Evolutionary conservation across 352 stramenopile genomes (phyloP).

Genomic region (Pythium biforme): DNA sequence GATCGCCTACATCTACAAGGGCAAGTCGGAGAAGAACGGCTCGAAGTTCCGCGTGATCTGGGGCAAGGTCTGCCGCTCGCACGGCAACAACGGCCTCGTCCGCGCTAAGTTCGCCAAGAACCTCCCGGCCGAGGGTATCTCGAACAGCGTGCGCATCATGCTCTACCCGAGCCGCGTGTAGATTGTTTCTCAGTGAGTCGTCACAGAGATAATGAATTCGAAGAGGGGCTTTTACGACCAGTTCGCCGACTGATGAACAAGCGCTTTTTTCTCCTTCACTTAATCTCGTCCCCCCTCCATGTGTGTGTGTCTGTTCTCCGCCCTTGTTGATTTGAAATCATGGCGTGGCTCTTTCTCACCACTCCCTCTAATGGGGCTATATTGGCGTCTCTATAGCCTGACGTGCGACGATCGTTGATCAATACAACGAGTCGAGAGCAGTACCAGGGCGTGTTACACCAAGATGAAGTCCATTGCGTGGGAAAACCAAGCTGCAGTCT

Average conservation of each 20-base stretch:
- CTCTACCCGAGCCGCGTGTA: constrained; percentile 99
- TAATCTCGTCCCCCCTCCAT: not conserved
- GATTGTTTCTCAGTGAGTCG: constrained; percentile 20
- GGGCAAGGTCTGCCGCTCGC: constrained; percentile 96
- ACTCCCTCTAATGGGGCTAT: too few relatives aligned
- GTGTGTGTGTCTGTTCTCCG: too few relatives aligned
- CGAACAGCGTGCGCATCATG: constrained; percentile 97
- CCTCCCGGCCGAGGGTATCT: constrained; percentile 96
- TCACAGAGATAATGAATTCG: constrained; percentile 41
- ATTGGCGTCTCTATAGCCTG: too few relatives aligned
- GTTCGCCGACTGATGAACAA: constrained; percentile 26
- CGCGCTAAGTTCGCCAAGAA: constrained; percentile 99
- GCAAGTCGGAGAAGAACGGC: constrained; percentile 92
- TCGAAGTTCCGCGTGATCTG: constrained; percentile 99
- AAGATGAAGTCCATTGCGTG: not conserved
- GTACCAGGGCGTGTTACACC: too few relatives aligned
- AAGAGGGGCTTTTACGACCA: constrained; percentile 40
- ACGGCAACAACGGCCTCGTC: constrained; percentile 99
- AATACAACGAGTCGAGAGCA: too few relatives aligned
- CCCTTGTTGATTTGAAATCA: too few relatives aligned
- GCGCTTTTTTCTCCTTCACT: not conserved
- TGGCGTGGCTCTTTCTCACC: too few relatives aligned
- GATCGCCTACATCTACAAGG: constrained; percentile 99
- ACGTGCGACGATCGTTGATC: too few relatives aligned
- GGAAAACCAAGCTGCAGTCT: constrained; percentile 1